Evolutionary conservation across 306 rosid genomes (phyloP).

Genomic region (Prunus campanulata): DNA sequence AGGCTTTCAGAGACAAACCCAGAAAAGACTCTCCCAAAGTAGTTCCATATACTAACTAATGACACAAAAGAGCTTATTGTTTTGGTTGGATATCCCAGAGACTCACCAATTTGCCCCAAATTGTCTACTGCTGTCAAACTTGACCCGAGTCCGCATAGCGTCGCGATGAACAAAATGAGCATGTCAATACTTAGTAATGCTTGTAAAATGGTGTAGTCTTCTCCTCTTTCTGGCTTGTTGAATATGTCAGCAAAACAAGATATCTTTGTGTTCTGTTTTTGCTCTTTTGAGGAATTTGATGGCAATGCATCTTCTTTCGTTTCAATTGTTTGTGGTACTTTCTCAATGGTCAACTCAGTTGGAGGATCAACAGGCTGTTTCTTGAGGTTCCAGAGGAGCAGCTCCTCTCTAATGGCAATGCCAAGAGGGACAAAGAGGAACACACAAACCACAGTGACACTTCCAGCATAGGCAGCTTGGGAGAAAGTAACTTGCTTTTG

Average conservation of each 20-base stretch:
- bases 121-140: constrained; percentile 45
- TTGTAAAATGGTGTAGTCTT: constrained; percentile 49
- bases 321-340: neutral
- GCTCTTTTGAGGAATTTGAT: neutral
- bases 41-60: constrained; percentile 52
- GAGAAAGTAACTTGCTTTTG: constrained; percentile 25
- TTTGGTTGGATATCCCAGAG: constrained; percentile 31
- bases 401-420: constrained; percentile 35
- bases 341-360: constrained; percentile 8
- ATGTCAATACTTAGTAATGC: constrained; percentile 43
- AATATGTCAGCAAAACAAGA: constrained; percentile 19
- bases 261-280: neutral
- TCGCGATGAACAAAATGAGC: constrained; percentile 33
- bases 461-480: constrained; percentile 27
- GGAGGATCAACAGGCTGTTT: constrained; percentile 1
- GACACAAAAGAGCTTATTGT: constrained; percentile 37
- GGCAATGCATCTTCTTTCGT: neutral
- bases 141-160: constrained; percentile 37
- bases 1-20: constrained; percentile 47
- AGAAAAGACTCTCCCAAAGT: constrained; percentile 48
- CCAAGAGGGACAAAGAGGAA: constrained; percentile 34
- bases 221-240: constrained; percentile 37
- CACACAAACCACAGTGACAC: constrained; percentile 21
- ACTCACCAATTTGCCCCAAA: constrained; percentile 55
- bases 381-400: constrained; percentile 22